Conservation (phyloP, 2,329 filamentous ascomycete species). For the Colletotrichum shisoi region DNA sequence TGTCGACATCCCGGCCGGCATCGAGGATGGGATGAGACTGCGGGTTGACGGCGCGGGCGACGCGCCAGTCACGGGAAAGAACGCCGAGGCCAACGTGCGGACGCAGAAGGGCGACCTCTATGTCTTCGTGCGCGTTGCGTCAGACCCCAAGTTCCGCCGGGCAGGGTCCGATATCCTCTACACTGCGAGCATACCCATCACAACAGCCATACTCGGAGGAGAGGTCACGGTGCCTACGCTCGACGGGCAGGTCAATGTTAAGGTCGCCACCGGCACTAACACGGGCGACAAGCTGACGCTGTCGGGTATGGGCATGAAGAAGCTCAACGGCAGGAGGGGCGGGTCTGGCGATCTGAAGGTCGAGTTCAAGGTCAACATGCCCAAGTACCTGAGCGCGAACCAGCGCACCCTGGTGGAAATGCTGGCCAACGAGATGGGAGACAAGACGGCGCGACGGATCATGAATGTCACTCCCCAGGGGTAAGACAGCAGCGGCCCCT, state of each 20-base stretch:
- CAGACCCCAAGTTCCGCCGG: slow-evolving; percentile 88
- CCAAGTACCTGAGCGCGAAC: slow-evolving; percentile 89
- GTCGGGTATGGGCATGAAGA: slow-evolving; percentile 92
- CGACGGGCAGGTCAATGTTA: slow-evolving; percentile 88
- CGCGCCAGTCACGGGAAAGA: slow-evolving; percentile 77
- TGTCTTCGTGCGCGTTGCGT: slow-evolving; percentile 86
- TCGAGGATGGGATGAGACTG: slow-evolving; percentile 95
- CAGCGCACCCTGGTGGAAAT: slow-evolving; percentile 94
- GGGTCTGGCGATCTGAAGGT: slow-evolving; percentile 84
- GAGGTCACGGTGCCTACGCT: slow-evolving; percentile 90
- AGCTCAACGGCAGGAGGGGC: slow-evolving; percentile 72
- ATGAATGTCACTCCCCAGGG: slow-evolving; percentile 76
- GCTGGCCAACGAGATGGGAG: slow-evolving; percentile 93
- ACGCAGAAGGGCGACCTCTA: slow-evolving; percentile 87
- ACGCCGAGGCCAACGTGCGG: slow-evolving; percentile 67
- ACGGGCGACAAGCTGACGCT: slow-evolving; percentile 93
- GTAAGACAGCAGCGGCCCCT: slow-evolving; percentile 52
- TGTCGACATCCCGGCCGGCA: slow-evolving; percentile 91
- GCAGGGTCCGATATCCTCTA: slow-evolving; percentile 90
- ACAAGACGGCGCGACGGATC: slow-evolving; percentile 87
- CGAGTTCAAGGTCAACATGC: slow-evolving; percentile 94
- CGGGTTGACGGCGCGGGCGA: slow-evolving; percentile 87
- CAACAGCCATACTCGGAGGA: slow-evolving; percentile 89
- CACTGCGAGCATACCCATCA: slow-evolving; percentile 88
- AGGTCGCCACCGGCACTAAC: slow-evolving; percentile 87